A percentile compares a stretch with the other conserved stretches of the same genome.
These are phyloP conservation scores for Grosmannia huntii DNA, from an alignment of 2,329 filamentous ascomycete species.

Conservation along the genomic window DNA sequence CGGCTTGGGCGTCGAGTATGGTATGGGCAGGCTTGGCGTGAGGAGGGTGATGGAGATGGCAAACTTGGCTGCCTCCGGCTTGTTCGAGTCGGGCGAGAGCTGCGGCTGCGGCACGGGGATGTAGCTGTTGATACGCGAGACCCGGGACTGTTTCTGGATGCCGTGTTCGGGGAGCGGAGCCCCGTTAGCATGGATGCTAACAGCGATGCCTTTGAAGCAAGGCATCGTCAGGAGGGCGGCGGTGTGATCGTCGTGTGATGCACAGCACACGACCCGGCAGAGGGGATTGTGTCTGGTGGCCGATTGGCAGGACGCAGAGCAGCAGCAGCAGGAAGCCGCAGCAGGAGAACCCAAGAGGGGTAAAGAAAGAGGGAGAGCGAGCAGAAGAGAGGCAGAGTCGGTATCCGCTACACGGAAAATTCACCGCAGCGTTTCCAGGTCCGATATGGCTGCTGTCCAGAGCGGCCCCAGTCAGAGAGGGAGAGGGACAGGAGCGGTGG, in stretches of 20 bases:
- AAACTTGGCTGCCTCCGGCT: slow-evolving; percentile 88
- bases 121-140: slow-evolving; percentile 90
- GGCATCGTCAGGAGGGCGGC: slow-evolving; percentile 41
- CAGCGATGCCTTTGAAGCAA: slow-evolving; percentile 98
- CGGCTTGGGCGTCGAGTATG: slow-evolving; percentile 80
- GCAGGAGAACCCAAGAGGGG: background rate
- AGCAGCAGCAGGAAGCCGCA: no score
- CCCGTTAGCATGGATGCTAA: slow-evolving; percentile 79
- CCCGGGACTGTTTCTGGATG: slow-evolving; percentile 83
- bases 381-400: background rate
- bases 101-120: slow-evolving; percentile 89
- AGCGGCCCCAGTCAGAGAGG: background rate
- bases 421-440: background rate
- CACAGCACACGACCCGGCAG: background rate
- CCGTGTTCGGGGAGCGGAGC: slow-evolving; percentile 84
- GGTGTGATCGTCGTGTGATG: background rate
- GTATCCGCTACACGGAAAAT: background rate
- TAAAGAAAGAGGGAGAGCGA: background rate
- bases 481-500: background rate
- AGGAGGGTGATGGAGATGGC: slow-evolving; percentile 96
- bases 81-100: slow-evolving; percentile 55
- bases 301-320: background rate
- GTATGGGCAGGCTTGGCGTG: slow-evolving; percentile 76
- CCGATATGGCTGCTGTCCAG: background rate
- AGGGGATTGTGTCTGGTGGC: background rate